A percentile compares a stretch with the other conserved stretches of the same genome.
Conservation (phyloP, 192 early-diverging fungal genomes). For the Backusella tarrabulga region DNA sequence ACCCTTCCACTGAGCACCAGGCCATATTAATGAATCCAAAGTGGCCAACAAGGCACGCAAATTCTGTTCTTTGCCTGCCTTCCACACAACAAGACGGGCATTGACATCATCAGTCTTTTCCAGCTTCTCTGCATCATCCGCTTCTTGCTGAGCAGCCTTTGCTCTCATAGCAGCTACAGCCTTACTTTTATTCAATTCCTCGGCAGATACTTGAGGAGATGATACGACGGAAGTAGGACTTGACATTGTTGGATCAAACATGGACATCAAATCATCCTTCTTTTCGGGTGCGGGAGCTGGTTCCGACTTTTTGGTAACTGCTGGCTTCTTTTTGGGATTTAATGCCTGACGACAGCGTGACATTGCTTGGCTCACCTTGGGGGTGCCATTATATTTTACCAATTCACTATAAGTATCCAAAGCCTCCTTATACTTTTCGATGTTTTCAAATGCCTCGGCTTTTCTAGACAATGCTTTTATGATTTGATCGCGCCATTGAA, state of each 20-base stretch:
- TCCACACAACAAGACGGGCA: conserved; percentile 71
- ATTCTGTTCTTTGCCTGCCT: conserved; percentile 87
- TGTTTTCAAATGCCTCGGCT: conserved; percentile 76
- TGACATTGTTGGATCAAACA: conserved; percentile 10
- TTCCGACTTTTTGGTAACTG: not conserved
- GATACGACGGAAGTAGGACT: conserved; percentile 7
- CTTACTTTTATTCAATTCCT: conserved; percentile 22
- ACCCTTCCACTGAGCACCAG: conserved; percentile 67
- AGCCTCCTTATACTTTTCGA: conserved; percentile 81
- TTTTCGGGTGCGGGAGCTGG: conserved; percentile 21
- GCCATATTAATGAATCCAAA: conserved; percentile 77
- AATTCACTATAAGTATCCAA: conserved; percentile 54
- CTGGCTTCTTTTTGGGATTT: not conserved
- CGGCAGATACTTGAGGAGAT: not conserved
- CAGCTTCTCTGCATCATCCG: conserved; percentile 77
- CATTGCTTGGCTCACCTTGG: conserved; percentile 41
- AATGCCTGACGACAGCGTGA: conserved; percentile 50
- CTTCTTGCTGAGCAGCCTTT: conserved; percentile 64
- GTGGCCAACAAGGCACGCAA: conserved; percentile 84
- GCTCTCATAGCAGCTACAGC: conserved; percentile 75
- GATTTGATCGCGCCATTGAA: conserved; percentile 56
- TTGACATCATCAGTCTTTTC: conserved; percentile 80
- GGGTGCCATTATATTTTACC: conserved; percentile 35
- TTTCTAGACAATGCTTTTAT: conserved; percentile 75
- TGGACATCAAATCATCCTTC: conserved; percentile 1